Evolutionary conservation across 208 protist genomes (phyloP).

Genomic region (Angomonas ambiguus): DNA sequence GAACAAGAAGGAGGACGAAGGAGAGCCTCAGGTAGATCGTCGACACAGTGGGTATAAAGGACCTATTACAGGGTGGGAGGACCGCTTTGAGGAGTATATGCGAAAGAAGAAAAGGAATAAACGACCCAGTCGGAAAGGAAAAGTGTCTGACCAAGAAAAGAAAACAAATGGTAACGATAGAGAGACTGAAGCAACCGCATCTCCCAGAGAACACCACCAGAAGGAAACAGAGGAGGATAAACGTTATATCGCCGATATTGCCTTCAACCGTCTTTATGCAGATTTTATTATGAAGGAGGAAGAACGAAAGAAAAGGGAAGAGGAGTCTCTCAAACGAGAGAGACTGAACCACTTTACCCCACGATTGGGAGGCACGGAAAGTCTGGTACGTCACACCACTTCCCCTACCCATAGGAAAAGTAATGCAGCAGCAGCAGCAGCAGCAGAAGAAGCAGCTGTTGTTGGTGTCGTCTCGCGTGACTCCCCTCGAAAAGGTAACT

Average conservation of each 20-base stretch:
- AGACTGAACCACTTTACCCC: background rate
- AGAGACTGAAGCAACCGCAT: too few species aligned
- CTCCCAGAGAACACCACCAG: too few species aligned
- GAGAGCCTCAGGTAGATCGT: slow-evolving; percentile 22
- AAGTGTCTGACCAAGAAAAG: too few species aligned
- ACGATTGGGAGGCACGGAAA: background rate
- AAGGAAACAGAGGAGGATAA: too few species aligned
- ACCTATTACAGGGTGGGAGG: slow-evolving; percentile 35
- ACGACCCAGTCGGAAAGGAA: background rate
- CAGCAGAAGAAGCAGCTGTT: too few species aligned
- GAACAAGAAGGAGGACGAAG: background rate
- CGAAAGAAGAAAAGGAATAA: background rate
- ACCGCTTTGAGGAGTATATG: slow-evolving; percentile 35
- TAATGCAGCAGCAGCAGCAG: too few species aligned
- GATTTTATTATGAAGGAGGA: background rate
- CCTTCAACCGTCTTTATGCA: background rate
- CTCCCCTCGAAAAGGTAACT: too few species aligned
- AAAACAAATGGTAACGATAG: background rate
- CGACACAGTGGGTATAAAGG: slow-evolving; percentile 41
- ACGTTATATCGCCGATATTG: too few species aligned
- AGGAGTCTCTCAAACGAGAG: background rate
- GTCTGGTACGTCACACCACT: too few species aligned
- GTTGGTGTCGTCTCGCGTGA: too few species aligned
- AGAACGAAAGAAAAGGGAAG: background rate
- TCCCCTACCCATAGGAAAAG: too few species aligned